Evolutionary conservation across 768 basidiomycete species (phyloP).

Genomic region (Agaricus subrufescens): DNA sequence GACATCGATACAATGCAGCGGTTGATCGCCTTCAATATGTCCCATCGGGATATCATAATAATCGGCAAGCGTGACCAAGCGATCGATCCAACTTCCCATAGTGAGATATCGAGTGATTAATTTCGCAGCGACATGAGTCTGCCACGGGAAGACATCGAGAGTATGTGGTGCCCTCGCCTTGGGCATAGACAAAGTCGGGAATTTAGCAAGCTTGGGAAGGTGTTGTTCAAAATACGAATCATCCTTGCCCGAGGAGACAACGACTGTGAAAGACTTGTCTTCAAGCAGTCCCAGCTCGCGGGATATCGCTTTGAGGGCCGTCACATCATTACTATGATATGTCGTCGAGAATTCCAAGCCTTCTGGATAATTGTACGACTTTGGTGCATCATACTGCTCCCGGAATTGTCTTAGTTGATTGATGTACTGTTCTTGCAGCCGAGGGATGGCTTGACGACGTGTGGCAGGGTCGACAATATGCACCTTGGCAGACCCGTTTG

Average conservation of each 20-base stretch:
- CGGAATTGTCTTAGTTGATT: conserved; percentile 55
- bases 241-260: conserved; percentile 85
- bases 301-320: conserved; percentile 83
- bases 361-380: conserved; percentile 61
- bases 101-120: conserved; percentile 82
- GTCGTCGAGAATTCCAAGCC: conserved; percentile 56
- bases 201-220: conserved; percentile 68
- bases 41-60: conserved; percentile 94
- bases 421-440: conserved; percentile 68
- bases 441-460: conserved; percentile 77
- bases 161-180: conserved; percentile 70
- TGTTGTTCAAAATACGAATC: conserved; percentile 75
- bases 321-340: conserved; percentile 75
- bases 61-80: conserved; percentile 72
- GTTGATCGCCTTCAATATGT: conserved; percentile 87
- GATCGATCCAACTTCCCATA: conserved; percentile 75
- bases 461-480: conserved; percentile 90
- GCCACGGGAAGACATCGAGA: conserved; percentile 86
- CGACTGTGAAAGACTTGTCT: conserved; percentile 66
- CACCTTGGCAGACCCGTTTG: conserved; percentile 62
- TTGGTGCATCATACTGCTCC: conserved; percentile 31
- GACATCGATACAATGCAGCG: conserved; percentile 84
- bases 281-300: conserved; percentile 79
- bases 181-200: conserved; percentile 87
- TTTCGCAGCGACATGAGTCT: conserved; percentile 72